These are phyloP conservation scores for Rutstroemia sydowiana DNA, from an alignment of 2,329 filamentous ascomycete species.

Conservation along the genomic window DNA sequence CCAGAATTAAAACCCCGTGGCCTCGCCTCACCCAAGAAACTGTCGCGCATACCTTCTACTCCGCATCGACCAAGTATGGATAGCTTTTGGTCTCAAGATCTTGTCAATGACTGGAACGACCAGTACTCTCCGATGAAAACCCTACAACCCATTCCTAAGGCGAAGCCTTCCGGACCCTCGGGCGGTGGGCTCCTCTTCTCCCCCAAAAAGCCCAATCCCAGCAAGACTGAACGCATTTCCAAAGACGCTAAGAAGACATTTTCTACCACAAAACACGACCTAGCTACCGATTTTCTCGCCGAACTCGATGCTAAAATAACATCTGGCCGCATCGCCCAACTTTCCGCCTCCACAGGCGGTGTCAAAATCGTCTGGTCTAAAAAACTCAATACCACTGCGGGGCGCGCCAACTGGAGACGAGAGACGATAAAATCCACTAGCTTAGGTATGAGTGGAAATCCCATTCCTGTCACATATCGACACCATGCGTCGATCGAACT, in stretches of 20 bases:
- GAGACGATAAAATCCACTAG: slow-evolving; percentile 40
- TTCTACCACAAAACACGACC: slow-evolving; percentile 49
- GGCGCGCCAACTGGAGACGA: slow-evolving; percentile 64
- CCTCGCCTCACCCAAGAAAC: slow-evolving; percentile 26
- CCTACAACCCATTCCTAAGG: slow-evolving; percentile 32
- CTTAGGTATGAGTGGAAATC: slow-evolving; percentile 9
- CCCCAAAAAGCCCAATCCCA: slow-evolving; percentile 19
- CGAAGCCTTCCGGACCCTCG: slow-evolving; percentile 6
- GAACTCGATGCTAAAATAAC: slow-evolving; percentile 65
- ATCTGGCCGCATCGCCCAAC: slow-evolving; percentile 46
- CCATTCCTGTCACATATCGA: slow-evolving; percentile 28
- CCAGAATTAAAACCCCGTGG: slow-evolving; percentile 18
- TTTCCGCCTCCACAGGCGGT: slow-evolving; percentile 60
- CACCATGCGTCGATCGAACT: slow-evolving; percentile 78
- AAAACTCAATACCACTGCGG: slow-evolving; percentile 73
- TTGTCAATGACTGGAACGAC: slow-evolving; percentile 58
- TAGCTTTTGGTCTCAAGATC: slow-evolving; percentile 51
- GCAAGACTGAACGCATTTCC: slow-evolving; percentile 31
- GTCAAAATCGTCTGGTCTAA: slow-evolving; percentile 68
- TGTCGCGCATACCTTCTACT: slow-evolving; percentile 42
- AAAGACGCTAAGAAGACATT: slow-evolving; percentile 52
- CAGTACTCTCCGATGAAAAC: slow-evolving; percentile 47
- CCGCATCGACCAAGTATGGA: slow-evolving; percentile 48
- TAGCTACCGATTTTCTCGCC: slow-evolving; percentile 56
- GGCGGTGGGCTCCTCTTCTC: not conserved